Percentiles rank a stretch among this genome's conserved stretches.
Conservation (phyloP, 2,329 filamentous ascomycete genomes). For the Aspergillus calidoustus region DNA sequence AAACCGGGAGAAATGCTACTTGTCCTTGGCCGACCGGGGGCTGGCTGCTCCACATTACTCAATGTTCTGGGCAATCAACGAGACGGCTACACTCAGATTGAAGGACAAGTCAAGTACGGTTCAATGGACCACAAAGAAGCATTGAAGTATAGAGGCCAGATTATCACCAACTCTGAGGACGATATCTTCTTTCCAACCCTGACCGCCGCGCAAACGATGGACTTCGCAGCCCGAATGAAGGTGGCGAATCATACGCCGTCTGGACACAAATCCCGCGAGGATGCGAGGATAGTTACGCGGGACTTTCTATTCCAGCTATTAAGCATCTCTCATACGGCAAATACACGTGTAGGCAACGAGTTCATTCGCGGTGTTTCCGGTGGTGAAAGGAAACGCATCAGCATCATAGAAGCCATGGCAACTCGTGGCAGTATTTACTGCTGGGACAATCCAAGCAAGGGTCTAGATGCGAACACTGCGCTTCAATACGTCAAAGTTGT, state of each 20-base stretch:
- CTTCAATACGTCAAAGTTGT: conserved; percentile 65
- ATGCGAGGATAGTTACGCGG: conserved; percentile 53
- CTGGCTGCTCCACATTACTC: conserved; percentile 72
- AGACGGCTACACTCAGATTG: conserved; percentile 60
- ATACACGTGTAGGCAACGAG: conserved; percentile 68
- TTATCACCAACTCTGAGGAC: conserved; percentile 61
- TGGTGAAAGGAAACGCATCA: conserved; percentile 71
- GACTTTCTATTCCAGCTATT: conserved; percentile 63
- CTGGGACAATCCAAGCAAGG: conserved; percentile 71
- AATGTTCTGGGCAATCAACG: conserved; percentile 71
- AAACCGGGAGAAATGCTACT: conserved; percentile 75
- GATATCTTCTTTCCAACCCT: conserved; percentile 57
- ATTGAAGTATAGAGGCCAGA: conserved; percentile 59
- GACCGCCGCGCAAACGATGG: conserved; percentile 57
- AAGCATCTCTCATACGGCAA: conserved; percentile 62
- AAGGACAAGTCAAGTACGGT: conserved; percentile 64
- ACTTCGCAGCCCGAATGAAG: conserved; percentile 63
- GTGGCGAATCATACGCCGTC: conserved; percentile 55
- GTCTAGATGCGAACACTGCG: conserved; percentile 68
- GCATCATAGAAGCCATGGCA: conserved; percentile 67
- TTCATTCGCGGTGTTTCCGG: conserved; percentile 70
- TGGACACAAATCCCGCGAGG: conserved; percentile 48
- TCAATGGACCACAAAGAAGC: conserved; percentile 48
- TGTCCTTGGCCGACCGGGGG: conserved; percentile 69
- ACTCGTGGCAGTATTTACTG: conserved; percentile 63